phyloP scores from a whole-genome alignment of 805 yeast genomes.

The Starmerella powellii region DNA sequence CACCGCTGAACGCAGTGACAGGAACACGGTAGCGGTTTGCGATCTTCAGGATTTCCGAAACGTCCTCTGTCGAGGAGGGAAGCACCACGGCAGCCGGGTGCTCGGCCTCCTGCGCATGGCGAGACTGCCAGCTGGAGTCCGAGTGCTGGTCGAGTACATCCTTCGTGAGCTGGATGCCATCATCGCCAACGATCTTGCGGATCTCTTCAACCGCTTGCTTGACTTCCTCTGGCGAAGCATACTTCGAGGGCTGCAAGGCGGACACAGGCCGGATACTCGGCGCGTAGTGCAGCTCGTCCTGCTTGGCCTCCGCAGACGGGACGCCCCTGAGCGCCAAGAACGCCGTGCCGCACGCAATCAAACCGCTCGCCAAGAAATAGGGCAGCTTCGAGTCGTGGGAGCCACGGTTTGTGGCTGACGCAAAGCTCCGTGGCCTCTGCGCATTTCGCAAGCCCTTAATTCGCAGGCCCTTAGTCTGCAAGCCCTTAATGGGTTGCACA shows the following conservation, averaged over 20 bases:
- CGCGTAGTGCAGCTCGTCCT: conserved; percentile 2
- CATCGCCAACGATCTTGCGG: conserved; percentile 39
- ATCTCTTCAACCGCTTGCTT: conserved; percentile 43
- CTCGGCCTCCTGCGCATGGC: conserved; percentile 42
- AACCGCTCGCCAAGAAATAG: neutral
- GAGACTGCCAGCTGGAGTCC: conserved; percentile 58
- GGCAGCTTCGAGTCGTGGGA: neutral
- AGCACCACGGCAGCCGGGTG: conserved; percentile 49
- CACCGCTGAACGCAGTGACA: conserved; percentile 68
- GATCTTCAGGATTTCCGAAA: conserved; percentile 48
- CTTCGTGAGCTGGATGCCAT: conserved; percentile 35
- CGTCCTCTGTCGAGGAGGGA: conserved; percentile 57
- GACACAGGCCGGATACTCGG: conserved; percentile 34
- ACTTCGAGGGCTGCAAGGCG: conserved; percentile 39
- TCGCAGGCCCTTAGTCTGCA: too few species aligned
- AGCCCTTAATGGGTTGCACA: too few species aligned
- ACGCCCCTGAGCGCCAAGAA: neutral
- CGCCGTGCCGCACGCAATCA: neutral
- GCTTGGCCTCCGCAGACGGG: neutral
- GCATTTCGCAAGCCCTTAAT: too few species aligned
- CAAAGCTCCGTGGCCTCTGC: too few species aligned
- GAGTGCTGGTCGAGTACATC: conserved; percentile 44
- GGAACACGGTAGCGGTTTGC: conserved; percentile 53
- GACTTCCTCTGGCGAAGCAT: conserved; percentile 34
- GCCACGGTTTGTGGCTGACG: too few species aligned